phyloP scores from a whole-genome alignment of 2,329 filamentous ascomycete species.

The Penicillium decumbens region DNA sequence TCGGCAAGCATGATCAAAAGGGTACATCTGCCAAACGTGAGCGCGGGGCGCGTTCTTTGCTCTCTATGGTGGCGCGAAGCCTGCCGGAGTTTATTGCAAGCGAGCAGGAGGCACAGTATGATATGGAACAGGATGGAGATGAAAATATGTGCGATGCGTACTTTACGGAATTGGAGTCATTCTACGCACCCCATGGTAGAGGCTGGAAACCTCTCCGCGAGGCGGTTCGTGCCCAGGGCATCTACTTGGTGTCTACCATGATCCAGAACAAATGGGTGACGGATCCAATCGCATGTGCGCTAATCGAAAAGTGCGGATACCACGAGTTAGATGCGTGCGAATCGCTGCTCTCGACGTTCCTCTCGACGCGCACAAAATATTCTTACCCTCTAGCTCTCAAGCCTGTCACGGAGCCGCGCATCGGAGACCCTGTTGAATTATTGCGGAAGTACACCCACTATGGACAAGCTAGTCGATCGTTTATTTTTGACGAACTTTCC shows the following conservation, averaged over 20 bases:
- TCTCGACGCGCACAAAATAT: conserved; percentile 27
- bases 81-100: conserved; percentile 38
- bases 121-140: conserved; percentile 30
- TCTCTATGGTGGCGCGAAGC: conserved; percentile 35
- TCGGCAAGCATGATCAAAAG: conserved; percentile 5
- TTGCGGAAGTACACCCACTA: conserved; percentile 29
- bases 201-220: conserved; percentile 42
- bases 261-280: conserved; percentile 36
- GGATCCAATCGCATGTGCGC: conserved; percentile 27
- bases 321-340: conserved; percentile 37
- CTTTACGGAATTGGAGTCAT: conserved; percentile 40
- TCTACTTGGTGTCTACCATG: conserved; percentile 36
- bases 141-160: conserved; percentile 41
- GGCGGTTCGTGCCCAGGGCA: conserved; percentile 40
- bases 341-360: conserved; percentile 30
- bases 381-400: conserved; percentile 29
- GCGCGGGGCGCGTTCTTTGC: conserved; percentile 33
- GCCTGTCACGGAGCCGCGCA: conserved; percentile 11
- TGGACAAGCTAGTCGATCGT: conserved; percentile 22
- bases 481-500: conserved; percentile 34
- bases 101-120: conserved; percentile 36
- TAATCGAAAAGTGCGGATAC: conserved; percentile 32
- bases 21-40: conserved; percentile 1
- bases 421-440: conserved; percentile 29
- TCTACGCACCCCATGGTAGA: conserved; percentile 32